Evolutionary conservation across 2,329 filamentous ascomycete species (phyloP).

Genomic region (Diaporthe ilicicola): DNA sequence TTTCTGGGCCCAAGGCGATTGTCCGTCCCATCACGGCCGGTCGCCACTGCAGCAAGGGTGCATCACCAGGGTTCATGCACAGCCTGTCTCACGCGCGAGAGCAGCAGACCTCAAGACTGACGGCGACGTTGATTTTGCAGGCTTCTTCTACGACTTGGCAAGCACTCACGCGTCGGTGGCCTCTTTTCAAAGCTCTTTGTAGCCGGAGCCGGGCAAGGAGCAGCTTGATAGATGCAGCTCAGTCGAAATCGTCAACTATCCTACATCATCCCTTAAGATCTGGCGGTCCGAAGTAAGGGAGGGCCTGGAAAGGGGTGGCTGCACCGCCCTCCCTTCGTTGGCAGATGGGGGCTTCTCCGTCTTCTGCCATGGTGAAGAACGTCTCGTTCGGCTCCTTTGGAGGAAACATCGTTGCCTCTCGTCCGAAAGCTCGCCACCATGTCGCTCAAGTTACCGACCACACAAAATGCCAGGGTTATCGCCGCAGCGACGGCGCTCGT

Average conservation of each 20-base stretch:
- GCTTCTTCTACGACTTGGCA: too few relatives aligned
- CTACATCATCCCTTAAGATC: background rate
- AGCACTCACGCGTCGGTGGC: background rate
- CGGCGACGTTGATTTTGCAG: background rate
- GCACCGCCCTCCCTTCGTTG: background rate
- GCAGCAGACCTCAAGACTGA: background rate
- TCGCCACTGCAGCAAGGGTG: conserved; percentile 14
- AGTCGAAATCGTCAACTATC: background rate
- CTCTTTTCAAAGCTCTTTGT: too few relatives aligned
- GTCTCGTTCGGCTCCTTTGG: background rate
- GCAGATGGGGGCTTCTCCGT: background rate
- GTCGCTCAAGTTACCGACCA: conserved; percentile 21
- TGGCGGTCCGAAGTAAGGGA: conserved; percentile 10
- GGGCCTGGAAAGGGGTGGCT: background rate
- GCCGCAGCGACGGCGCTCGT: conserved; percentile 22
- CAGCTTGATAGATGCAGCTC: background rate
- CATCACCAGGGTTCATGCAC: background rate
- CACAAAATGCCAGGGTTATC: conserved; percentile 10
- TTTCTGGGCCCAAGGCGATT: background rate
- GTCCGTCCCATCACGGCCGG: background rate
- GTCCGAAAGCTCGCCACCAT: conserved; percentile 8
- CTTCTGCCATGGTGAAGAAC: background rate
- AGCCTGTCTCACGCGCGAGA: background rate
- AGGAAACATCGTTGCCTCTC: background rate
- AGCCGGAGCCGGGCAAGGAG: too few relatives aligned